Base-by-base conservation (phyloP, 805 yeast genomes). In the Phaffomyces thermotolerans region DNA sequence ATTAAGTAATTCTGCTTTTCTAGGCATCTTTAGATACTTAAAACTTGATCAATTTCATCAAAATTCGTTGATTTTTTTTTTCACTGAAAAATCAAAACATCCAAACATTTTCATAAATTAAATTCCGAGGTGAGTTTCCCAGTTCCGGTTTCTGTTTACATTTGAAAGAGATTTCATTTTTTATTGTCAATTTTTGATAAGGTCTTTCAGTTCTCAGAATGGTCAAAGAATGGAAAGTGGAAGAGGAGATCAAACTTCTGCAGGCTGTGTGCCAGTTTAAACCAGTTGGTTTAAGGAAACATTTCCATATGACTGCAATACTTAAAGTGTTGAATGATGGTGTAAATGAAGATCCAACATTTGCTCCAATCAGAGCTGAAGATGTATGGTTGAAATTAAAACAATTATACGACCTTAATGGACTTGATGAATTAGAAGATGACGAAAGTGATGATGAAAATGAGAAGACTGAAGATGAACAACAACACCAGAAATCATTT, bases 161-260 rank as follows among this genome's bases (percentile, higher is more conserved):
- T 25, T 25, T 25, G 12, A n/a, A n/a, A n/a, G n/a, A n/a, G n/a
- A n/a, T n/a, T n/a, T n/a, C n/a, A n/a, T n/a, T n/a, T n/a, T n/a
- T n/a, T n/a, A n/a, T n/a, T n/a, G n/a, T n/a, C n/a, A n/a, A n/a
- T n/a, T n/a, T n/a, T n/a, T n/a, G n/a, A n/a, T n/a, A n/a, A n/a
- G n/a, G n/a, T n/a, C n/a, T n/a, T 20, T 20, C 22, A 20, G 22
- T 20, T 20, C 22, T 20, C 22, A 31, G 17, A 10, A 42, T 35
- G 37, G 29, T 44, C 45, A 49, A 54, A 20, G 43, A 59, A 42
- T 84, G 93, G 91, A 64, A 69, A 14, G 56, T 70, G 3, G 79
- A 75, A 36, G 83, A 81, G 45, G 90, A 84, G 54, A 75, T 78
- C 30, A 68, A 70, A 47, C 68, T 84, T 23, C 74, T 82, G 52